A percentile compares a stretch with the other conserved stretches of the same genome.
Conservation (phyloP, 768 basidiomycete species). For the Trichaptum fuscoviolaceum region DNA sequence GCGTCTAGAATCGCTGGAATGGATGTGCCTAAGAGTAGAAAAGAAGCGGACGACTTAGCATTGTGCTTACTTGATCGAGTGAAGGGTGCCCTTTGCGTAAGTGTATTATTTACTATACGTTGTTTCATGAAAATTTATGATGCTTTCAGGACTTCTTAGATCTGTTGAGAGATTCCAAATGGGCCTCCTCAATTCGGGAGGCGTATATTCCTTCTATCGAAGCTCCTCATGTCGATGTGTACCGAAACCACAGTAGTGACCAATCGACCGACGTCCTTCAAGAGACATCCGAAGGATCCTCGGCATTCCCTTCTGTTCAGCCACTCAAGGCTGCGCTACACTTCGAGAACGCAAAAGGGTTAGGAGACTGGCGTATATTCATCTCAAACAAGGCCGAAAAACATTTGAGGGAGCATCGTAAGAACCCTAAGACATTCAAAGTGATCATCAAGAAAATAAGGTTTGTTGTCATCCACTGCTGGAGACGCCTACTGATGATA, state of each 20-base stretch:
- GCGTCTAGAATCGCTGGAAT: background rate
- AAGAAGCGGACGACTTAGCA: background rate
- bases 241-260: background rate
- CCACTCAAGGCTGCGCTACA: constrained; percentile 57
- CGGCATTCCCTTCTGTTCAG: constrained; percentile 42
- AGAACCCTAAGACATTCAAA: constrained; percentile 37
- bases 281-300: constrained; percentile 7
- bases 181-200: background rate
- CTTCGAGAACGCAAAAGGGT: constrained; percentile 52
- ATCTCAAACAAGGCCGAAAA: constrained; percentile 46
- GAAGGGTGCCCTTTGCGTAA: background rate
- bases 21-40: background rate
- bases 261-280: background rate
- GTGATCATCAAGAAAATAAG: constrained; percentile 66
- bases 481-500: constrained; percentile 1
- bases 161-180: background rate
- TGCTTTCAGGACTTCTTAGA: background rate
- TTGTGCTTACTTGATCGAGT: background rate
- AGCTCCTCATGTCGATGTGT: background rate
- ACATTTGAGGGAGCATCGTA: constrained; percentile 43
- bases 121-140: background rate
- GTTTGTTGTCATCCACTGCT: constrained; percentile 28
- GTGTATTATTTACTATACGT: background rate
- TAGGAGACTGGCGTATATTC: constrained; percentile 61
- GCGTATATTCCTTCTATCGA: background rate